Evolutionary conservation across 2,329 filamentous ascomycete genomes (phyloP), one percentile per base, ranked within the genome.

Genomic region (Ophiostoma angusticollis): DNA sequence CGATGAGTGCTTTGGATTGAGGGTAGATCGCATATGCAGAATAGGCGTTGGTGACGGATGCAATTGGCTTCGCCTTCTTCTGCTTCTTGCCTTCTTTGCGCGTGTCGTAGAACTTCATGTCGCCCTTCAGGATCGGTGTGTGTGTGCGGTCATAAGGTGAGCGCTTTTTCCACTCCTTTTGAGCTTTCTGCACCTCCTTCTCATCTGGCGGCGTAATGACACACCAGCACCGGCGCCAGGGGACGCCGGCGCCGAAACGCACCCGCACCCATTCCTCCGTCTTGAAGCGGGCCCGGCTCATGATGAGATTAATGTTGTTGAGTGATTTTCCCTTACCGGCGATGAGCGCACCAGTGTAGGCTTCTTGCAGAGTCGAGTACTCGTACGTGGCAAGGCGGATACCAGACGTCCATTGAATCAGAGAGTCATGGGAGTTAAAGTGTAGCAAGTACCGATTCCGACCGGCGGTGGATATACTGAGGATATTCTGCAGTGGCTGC

Each of bases 181-280:
- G 82, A 39, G 80, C 65, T 56, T 85, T 94, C 49, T 80, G 74
- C 48, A 78, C 78, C 51, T 93, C 85, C 63, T 96, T 98, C 62
- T 96, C 87, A 52, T 93, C 84, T 0, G 91, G 89, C 3, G 89
- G 91, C 6, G 77, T 75, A 42, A 96, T 83, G 39, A 96, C 87
- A 58, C 87, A 95, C 87, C 89, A 98, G 59, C 87, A 98, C 28
- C 89, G 80, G 54, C 83, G 78, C 91, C 91, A 98, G 0, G 89
- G 87, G 9, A 91, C 93, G 33, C 91, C 91, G 23, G 91, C 87
- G 29, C 91, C 91, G 52, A 98, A 98, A 43, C 91, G 74, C 37
- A 98, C 91, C 46, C 91, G 74, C 14, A 87, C 86, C 91, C 91
- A 98, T 54, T 93, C 86, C 56, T 93, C 86, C 29, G 83, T 75